Percentiles rank a stretch among this genome's conserved stretches.
Conservation (phyloP, 2,329 filamentous ascomycete genomes). For the Fusarium solani-melongenae region DNA sequence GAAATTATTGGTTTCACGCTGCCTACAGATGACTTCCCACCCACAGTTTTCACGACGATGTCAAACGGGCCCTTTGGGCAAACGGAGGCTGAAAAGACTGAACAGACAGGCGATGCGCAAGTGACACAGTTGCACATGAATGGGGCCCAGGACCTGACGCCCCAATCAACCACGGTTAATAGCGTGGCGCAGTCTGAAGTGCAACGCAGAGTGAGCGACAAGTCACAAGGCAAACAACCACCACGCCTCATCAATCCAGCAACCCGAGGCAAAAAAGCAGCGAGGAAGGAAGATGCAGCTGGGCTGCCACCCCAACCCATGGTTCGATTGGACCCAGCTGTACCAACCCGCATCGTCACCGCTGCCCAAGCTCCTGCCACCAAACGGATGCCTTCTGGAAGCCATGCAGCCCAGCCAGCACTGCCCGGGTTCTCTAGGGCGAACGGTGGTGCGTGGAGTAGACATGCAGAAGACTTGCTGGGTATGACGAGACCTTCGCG, state of each 20-base stretch:
- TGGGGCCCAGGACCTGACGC: background rate
- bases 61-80: slow-evolving; percentile 4
- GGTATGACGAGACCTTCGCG: slow-evolving; percentile 66
- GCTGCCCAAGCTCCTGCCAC: background rate
- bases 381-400: background rate
- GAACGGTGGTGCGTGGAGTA: slow-evolving; percentile 74
- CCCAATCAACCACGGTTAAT: background rate
- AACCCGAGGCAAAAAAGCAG: slow-evolving; percentile 64
- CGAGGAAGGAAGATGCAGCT: slow-evolving; percentile 61
- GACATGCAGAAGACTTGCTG: slow-evolving; percentile 74
- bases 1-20: slow-evolving; percentile 58
- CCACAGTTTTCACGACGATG: slow-evolving; percentile 30
- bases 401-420: slow-evolving; percentile 6
- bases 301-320: slow-evolving; percentile 58
- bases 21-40: slow-evolving; percentile 22
- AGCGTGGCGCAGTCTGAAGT: background rate
- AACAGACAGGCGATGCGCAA: background rate
- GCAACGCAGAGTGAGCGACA: slow-evolving; percentile 5
- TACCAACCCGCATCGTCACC: slow-evolving; percentile 13
- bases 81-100: background rate
- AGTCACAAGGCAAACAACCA: slow-evolving; percentile 18
- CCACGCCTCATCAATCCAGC: slow-evolving; percentile 58
- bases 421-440: slow-evolving; percentile 60
- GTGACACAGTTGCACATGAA: slow-evolving; percentile 1
- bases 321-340: slow-evolving; percentile 49